Conservation (phyloP, 805 yeast genomes). For the Starmera quercuum region DNA sequence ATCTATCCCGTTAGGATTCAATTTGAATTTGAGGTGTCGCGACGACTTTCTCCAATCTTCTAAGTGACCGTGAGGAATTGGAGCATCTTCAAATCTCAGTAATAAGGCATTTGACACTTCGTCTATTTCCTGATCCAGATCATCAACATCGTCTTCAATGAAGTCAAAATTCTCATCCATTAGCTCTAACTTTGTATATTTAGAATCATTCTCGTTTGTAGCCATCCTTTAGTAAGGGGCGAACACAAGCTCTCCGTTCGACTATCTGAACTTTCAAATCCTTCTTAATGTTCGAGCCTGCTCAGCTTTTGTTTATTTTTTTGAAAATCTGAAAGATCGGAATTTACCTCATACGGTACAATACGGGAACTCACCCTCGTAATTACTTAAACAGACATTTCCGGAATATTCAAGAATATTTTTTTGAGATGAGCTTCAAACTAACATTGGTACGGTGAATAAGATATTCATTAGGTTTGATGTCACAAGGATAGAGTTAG, state of each 20-base stretch:
- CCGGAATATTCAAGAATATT: no score
- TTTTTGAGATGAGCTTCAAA: no score
- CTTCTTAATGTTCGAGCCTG: no score
- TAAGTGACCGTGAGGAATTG: constrained; percentile 24
- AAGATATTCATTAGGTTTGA: no score
- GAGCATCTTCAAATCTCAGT: constrained; percentile 25
- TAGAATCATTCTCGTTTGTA: constrained; percentile 11
- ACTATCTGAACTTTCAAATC: no score
- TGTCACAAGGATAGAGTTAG: no score
- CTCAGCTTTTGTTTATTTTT: no score
- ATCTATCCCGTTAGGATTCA: constrained; percentile 35
- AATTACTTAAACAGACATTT: no score
- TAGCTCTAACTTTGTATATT: constrained; percentile 5
- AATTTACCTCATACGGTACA: no score
- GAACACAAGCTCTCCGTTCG: background rate
- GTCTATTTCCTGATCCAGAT: constrained; percentile 17
- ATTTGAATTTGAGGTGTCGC: constrained; percentile 34
- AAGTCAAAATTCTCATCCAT: constrained; percentile 16
- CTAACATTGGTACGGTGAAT: no score
- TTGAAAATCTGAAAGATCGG: no score
- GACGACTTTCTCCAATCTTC: constrained; percentile 26
- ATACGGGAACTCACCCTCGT: no score
- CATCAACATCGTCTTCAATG: constrained; percentile 12
- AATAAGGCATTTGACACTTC: constrained; percentile 19
- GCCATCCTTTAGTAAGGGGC: constrained; percentile 6